Evolutionary conservation across 371 early-diverging fungal genomes (phyloP).

Genomic region (Mucor velutinosus): DNA sequence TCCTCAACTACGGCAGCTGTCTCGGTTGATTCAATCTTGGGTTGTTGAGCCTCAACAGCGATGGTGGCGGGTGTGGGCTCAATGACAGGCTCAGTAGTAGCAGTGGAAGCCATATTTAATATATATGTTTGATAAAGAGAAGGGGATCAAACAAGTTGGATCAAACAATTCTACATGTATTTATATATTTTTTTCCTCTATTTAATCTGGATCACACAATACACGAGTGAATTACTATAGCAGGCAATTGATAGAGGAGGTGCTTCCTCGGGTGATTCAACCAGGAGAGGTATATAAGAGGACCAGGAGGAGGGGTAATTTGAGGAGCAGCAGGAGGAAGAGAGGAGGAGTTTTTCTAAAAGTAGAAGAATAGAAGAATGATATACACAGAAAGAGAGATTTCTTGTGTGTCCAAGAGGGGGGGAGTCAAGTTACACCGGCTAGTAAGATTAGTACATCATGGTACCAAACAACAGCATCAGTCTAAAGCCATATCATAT

Average conservation of each 20-base stretch:
- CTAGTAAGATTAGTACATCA: constrained; percentile 19
- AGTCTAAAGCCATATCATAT: not conserved
- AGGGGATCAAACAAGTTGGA: not conserved
- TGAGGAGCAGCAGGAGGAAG: not conserved
- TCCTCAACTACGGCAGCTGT: not conserved
- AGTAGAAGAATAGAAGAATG: constrained; percentile 4
- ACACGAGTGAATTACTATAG: constrained; percentile 12
- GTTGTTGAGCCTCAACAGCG: not conserved
- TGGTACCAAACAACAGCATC: not conserved
- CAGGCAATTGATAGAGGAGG: constrained; percentile 6
- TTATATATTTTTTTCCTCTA: constrained; percentile 7
- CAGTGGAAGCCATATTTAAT: constrained; percentile 1
- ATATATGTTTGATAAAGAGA: constrained; percentile 4
- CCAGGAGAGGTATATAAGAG: constrained; percentile 1
- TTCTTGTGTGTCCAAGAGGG: not conserved
- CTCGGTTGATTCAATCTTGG: not conserved
- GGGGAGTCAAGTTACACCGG: constrained; percentile 11
- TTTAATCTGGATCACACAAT: constrained; percentile 11
- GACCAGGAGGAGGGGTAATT: not conserved
- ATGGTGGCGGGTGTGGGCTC: not conserved
- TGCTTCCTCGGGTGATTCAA: not conserved
- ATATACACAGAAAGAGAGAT: not conserved
- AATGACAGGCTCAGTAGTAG: constrained; percentile 13
- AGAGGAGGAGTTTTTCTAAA: constrained; percentile 2
- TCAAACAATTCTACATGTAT: not conserved